These are phyloP conservation scores for Colletotrichum eremochloae DNA, from an alignment of 2,329 filamentous ascomycete species.

Conservation along the genomic window DNA sequence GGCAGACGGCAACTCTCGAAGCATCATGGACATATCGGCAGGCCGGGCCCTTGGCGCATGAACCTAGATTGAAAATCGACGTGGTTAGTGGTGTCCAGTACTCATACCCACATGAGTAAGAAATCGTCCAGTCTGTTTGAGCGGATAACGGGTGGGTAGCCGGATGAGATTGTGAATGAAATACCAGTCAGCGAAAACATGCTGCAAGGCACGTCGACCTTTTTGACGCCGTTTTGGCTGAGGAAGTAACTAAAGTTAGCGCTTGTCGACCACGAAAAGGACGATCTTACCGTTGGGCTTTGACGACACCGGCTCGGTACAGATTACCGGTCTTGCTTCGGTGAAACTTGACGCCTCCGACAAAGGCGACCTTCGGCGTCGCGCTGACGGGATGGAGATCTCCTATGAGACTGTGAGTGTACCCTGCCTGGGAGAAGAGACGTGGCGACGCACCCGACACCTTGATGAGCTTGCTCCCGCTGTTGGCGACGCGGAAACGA, in stretches of 20 bases:
- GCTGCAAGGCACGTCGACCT: conserved; percentile 81
- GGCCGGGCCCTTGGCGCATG: conserved; percentile 82
- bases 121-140: conserved; percentile 9
- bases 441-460: conserved; percentile 71
- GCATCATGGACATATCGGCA: conserved; percentile 90
- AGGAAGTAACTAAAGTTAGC: conserved; percentile 53
- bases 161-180: conserved; percentile 58
- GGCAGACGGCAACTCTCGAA: conserved; percentile 90
- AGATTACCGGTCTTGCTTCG: conserved; percentile 91
- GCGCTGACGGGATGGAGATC: conserved; percentile 71
- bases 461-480: conserved; percentile 86
- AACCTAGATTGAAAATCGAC: conserved; percentile 69
- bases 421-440: conserved; percentile 43
- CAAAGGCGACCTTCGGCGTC: conserved; percentile 79
- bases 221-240: conserved; percentile 71
- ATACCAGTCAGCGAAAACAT: conserved; percentile 78
- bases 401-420: conserved; percentile 56
- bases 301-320: conserved; percentile 80
- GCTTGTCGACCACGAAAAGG: conserved; percentile 44
- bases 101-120: conserved; percentile 46
- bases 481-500: conserved; percentile 78
- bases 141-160: conserved; percentile 34
- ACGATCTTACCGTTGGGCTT: conserved; percentile 78
- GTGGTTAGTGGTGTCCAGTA: conserved; percentile 60
- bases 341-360: conserved; percentile 86